Base-by-base conservation (phyloP, 768 basidiomycete species). In the Podaxis rugospora region DNA sequence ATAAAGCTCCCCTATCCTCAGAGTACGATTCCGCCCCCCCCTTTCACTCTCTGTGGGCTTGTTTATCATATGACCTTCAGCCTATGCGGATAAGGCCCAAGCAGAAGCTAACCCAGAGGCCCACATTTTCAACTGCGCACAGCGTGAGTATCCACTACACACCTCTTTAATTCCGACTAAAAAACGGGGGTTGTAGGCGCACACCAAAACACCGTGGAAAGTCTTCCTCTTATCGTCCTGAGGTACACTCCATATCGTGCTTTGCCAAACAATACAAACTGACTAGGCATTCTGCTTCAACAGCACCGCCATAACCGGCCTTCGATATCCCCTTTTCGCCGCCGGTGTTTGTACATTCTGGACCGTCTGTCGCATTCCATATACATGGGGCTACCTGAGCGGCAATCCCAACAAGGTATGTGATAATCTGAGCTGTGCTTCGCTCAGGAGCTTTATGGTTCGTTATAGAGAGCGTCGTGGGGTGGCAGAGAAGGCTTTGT, bases 1-100 rank as follows among this genome's bases (percentile, higher is more conserved):
- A 80, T 89, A 23, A 76, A 79, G 3, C 79, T 93, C 57, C 66
- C 72, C 9, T 92, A 90, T 67, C 90, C 90, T 35, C 88, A 87
- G 67, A 51, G 90, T 88, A 65, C 63, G 81, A 3, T 16, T 50
- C 72, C 2, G 3, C 18, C 21, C 4, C 42, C 23, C 2, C 23
- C 10, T 21, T n/a, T n/a, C 4, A 36, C 13, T 1, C 5, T n/a
- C 7, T 14, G 28, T 18, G 2, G 13, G 3, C n/a, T 9, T 27
- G 9, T 5, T 28, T 9, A 1, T n/a, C 25, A 25, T 10, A 37
- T 16, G 21, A 28, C 14, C 21, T 36, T 46, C 11, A 90, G 87
- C 83, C 51, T 63, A 63, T 27, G 62, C 57, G 9, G 62, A 63
- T 36, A 59, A 51, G 37, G 52, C 51, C 14, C 52, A 55, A 35